Base-by-base conservation (phyloP, 192 early-diverging fungal genomes). In the Entrophospora sp. region DNA sequence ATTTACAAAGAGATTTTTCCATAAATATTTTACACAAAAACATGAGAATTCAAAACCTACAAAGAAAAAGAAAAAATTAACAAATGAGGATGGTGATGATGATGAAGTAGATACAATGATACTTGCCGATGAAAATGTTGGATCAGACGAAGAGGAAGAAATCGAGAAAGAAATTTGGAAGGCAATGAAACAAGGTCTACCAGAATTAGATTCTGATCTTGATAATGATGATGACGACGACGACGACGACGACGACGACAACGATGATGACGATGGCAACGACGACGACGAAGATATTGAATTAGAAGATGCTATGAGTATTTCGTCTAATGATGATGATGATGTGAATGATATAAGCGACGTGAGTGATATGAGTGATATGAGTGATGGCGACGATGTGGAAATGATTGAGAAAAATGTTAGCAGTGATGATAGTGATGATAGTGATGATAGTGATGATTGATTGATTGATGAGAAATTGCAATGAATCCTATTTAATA, bases 121-220 rank as follows among this genome's bases (percentile, higher is more conserved):
- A 13, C 53, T 77, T 57, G 74, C 69, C 64, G 75, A 67, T 63
- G 79, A 74, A 66, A 75, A 71, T 64, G 40, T 57, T 27, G 72
- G 30, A 28, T 68, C 61, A 43, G 73, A 45, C 0, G 77, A 76
- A 12, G 78, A 75, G 35, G 81, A 77, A 22, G 81, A 73, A 42
- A 68, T 42, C 3, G 78, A 76, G 12, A 75, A 77, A 32, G 82
- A 78, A 75, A 80, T 93, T 27, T 94, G 91, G 91, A 69, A 82
- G 27, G 95, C 92, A 7, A 97, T 97, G 90, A 81, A 82, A 37
- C 68, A 73, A 30, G 83, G 80, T 52, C 81, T 87, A 73, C 85
- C 87, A 30, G 85, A 75, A 32, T 77, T 71, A 27, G 48, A 79
- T 64, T 75, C 78, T 20, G 83, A 83, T 31, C 81, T 77, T 9